Conservation (phyloP, 139 green algal genomes). For the Chlorella sp. region DNA sequence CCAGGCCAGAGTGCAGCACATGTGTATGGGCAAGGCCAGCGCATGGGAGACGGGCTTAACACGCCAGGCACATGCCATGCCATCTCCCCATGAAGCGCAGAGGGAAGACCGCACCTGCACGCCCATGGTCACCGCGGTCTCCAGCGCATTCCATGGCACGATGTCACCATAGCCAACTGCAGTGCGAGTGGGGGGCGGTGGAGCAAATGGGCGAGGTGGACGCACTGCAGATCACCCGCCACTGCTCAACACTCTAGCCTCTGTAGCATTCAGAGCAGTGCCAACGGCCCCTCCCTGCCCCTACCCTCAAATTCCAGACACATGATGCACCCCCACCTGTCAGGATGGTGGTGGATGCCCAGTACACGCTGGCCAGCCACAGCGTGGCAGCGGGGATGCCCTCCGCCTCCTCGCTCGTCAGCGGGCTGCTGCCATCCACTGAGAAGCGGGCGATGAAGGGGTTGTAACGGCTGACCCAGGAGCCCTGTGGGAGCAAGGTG, state of each 20-base stretch:
- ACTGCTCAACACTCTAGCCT: too few species aligned
- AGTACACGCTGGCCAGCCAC: not conserved
- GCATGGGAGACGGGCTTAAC: too few species aligned
- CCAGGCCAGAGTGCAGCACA: too few species aligned
- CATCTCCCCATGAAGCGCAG: too few species aligned
- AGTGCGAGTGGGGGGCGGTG: too few species aligned
- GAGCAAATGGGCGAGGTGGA: too few species aligned
- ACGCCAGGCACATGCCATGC: too few species aligned
- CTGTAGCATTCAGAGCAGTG: too few species aligned
- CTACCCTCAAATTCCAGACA: not conserved
- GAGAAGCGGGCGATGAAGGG: slow-evolving; percentile 4
- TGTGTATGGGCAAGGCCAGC: too few species aligned
- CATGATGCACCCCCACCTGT: not conserved
- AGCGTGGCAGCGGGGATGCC: not conserved
- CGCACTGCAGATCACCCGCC: too few species aligned
- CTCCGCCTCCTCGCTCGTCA: not conserved
- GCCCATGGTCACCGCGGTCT: slow-evolving; percentile 2
- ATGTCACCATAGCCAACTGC: slow-evolving; percentile 27
- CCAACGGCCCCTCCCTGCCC: too few species aligned
- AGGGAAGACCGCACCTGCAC: not conserved
- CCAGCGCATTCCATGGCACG: not conserved
- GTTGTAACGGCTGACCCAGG: slow-evolving; percentile 4
- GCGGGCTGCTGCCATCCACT: not conserved
- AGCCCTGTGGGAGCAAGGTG: not conserved
- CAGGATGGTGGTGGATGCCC: slow-evolving; percentile 9